Evolutionary conservation across 2,329 filamentous ascomycete genomes (phyloP), one percentile per base, ranked within the genome.

Genomic region (Diaporthe velutina): DNA sequence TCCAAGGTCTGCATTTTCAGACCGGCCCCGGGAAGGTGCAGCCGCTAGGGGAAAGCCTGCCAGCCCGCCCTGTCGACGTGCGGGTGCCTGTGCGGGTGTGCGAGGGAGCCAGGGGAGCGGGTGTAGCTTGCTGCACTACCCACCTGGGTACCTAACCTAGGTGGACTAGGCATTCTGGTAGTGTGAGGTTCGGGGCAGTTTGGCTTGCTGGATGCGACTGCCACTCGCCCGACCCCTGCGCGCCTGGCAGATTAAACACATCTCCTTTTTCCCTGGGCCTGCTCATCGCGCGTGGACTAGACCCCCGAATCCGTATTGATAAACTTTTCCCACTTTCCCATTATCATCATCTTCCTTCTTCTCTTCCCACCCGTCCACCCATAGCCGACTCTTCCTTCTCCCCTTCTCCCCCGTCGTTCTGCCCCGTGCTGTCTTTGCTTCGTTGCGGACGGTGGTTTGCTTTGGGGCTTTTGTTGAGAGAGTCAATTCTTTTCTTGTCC

Each of bases 251-350:
- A 68, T 68, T 68, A 68, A 68, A 68, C 64, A 72, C 70, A 64
- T 64, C 70, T 61, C 40, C 57, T 64, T 60, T 71, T 64, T n/a
- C 45, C 70, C 42, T 45, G 33, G 40, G 60, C 70, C 70, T 55
- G 45, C 57, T 42, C 60, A n/a, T 61, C 54, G 15, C 30, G 57
- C 13, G 3, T 9, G 55, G 25, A 9, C 40, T 38, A 78, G 77
- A 76, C 77, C 76, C 77, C 77, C 77, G 73, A 78, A 76, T 75
- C 77, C 77, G 75, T 74, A 77, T 78, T 78, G 74, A 75, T 72
- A 75, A 78, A 77, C 75, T 77, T 77, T 78, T 77, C 60, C 75
- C 77, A 58, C 73, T 66, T 74, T 50, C 70, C 73, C 70, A 68
- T 54, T 25, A 54, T 54, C 64, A 68, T n/a, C 70, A 67, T 52